These are phyloP conservation scores for Trichoderma koningiopsis DNA, from an alignment of 2,329 filamentous ascomycete genomes.

Conservation along the genomic window DNA sequence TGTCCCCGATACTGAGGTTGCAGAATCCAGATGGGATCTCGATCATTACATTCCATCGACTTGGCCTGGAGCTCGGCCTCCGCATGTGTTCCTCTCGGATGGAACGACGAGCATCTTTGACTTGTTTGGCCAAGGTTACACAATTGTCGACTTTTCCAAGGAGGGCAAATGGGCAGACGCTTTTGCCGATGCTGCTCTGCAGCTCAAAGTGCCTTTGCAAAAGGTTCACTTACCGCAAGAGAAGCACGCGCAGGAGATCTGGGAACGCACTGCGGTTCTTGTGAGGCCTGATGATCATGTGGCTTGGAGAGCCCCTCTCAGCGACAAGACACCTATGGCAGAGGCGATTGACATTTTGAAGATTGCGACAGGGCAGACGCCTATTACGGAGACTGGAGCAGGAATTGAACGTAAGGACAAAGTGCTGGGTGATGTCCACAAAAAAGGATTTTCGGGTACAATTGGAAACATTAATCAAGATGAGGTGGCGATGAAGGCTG, in stretches of 20 bases:
- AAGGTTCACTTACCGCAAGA: neutral
- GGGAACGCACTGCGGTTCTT: slow-evolving; percentile 1
- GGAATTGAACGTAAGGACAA: neutral
- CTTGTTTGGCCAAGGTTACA: slow-evolving; percentile 9
- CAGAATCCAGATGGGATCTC: slow-evolving; percentile 3
- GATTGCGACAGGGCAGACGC: neutral
- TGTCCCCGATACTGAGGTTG: neutral
- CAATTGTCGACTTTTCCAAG: slow-evolving; percentile 14
- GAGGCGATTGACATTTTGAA: neutral
- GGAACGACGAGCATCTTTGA: slow-evolving; percentile 16
- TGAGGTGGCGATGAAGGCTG: slow-evolving; percentile 8
- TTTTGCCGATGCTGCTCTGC: neutral
- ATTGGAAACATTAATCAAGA: slow-evolving; percentile 6
- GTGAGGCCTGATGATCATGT: slow-evolving; percentile 2
- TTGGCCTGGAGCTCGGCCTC: slow-evolving; percentile 11
- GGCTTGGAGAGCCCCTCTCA: neutral
- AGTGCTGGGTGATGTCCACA: neutral
- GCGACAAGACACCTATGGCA: neutral
- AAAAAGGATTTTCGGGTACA: neutral
- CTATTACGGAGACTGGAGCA: neutral
- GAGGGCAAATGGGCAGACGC: neutral
- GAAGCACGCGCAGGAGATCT: neutral
- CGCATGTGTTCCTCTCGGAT: slow-evolving; percentile 11
- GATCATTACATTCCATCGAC: slow-evolving; percentile 2
- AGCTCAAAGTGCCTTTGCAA: neutral